Evolutionary conservation across 2,329 filamentous ascomycete genomes (phyloP).

Genomic region (Aureobasidium sp.): DNA sequence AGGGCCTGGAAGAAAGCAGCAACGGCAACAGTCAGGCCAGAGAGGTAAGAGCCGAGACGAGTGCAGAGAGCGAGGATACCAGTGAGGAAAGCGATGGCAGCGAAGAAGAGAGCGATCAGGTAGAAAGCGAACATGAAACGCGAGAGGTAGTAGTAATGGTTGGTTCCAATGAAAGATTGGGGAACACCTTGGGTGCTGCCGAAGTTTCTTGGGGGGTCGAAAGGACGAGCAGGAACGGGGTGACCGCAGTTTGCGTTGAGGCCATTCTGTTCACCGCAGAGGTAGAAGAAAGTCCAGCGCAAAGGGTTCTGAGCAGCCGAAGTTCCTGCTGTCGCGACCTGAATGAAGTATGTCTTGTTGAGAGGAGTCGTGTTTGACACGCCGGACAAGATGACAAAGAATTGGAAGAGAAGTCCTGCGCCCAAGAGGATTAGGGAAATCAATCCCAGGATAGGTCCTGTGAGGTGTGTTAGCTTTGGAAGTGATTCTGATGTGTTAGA

Average conservation of each 20-base stretch:
- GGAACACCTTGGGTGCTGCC: slow-evolving; percentile 46
- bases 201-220: slow-evolving; percentile 54
- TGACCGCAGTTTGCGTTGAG: slow-evolving; percentile 54
- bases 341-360: slow-evolving; percentile 75
- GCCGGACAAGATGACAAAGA: slow-evolving; percentile 58
- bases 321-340: slow-evolving; percentile 60
- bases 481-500: slow-evolving; percentile 31
- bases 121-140: slow-evolving; percentile 91
- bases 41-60: slow-evolving; percentile 60
- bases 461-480: not conserved
- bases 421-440: slow-evolving; percentile 54
- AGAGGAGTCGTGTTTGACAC: slow-evolving; percentile 46
- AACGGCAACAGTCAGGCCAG: slow-evolving; percentile 47
- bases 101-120: slow-evolving; percentile 76
- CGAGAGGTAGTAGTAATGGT: slow-evolving; percentile 74
- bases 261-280: slow-evolving; percentile 55
- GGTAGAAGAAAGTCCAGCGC: slow-evolving; percentile 86
- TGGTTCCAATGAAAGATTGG: slow-evolving; percentile 43
- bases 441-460: slow-evolving; percentile 40
- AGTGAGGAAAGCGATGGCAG: slow-evolving; percentile 55
- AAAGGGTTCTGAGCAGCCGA: slow-evolving; percentile 53
- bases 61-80: slow-evolving; percentile 62
- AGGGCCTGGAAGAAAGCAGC: slow-evolving; percentile 63
- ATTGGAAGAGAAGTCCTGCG: slow-evolving; percentile 53
- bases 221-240: slow-evolving; percentile 55